Evolutionary conservation across 441 rosid species (phyloP).

Genomic region (Isatis lusitanica): DNA sequence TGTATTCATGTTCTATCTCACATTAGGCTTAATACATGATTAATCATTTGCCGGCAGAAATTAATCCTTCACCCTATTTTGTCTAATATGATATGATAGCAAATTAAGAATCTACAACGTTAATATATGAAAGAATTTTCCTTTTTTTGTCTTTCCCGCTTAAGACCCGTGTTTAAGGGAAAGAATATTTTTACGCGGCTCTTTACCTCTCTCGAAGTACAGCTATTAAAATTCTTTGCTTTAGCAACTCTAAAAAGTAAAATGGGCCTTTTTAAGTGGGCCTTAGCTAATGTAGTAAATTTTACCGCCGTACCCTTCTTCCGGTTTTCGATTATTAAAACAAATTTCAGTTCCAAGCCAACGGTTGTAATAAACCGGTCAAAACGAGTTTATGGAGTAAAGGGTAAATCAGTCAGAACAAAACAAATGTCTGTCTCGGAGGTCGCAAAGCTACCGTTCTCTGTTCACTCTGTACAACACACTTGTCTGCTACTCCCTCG

Average conservation of each 20-base stretch:
- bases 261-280: slow-evolving; percentile 23
- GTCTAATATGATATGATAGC: neutral
- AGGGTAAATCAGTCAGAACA: slow-evolving; percentile 29
- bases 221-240: slow-evolving; percentile 29
- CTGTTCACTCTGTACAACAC: slow-evolving; percentile 37
- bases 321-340: neutral
- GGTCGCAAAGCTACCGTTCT: slow-evolving; percentile 31
- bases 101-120: neutral
- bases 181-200: neutral
- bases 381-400: neutral
- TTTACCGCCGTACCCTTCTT: slow-evolving; percentile 20
- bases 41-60: neutral
- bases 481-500: slow-evolving; percentile 29
- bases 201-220: neutral
- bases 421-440: slow-evolving; percentile 27
- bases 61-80: neutral
- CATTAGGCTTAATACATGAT: neutral
- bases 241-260: slow-evolving; percentile 24
- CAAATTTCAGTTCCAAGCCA: neutral
- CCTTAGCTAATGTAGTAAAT: neutral
- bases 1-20: neutral
- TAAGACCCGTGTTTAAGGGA: neutral
- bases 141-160: neutral
- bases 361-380: neutral
- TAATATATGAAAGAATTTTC: slow-evolving; percentile 3